Evolutionary conservation across 495 filamentous ascomycete species (phyloP).

Genomic region (Ramalina intermedia): DNA sequence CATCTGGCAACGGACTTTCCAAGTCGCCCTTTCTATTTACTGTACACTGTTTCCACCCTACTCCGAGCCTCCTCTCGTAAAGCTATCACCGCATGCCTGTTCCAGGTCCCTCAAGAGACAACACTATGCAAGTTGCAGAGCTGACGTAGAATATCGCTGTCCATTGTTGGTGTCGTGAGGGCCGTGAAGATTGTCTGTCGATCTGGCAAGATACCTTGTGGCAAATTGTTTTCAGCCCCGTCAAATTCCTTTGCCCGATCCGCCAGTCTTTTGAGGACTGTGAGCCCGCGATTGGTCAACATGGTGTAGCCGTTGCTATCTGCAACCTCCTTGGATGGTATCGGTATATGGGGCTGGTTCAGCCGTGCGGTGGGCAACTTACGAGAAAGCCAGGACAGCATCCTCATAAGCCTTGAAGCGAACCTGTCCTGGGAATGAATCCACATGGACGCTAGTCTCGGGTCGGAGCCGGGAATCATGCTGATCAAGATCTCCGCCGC

Average conservation of each 20-base stretch:
- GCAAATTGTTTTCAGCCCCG: conserved; percentile 33
- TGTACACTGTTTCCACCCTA: conserved; percentile 12
- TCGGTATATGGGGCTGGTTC: conserved; percentile 2
- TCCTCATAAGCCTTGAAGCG: conserved; percentile 52
- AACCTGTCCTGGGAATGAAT: conserved; percentile 76
- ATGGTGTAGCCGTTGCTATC: conserved; percentile 34
- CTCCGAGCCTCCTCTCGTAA: conserved; percentile 4
- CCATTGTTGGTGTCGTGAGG: conserved; percentile 46
- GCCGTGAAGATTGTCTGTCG: conserved; percentile 58
- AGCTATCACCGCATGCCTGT: conserved; percentile 5
- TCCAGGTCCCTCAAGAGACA: conserved; percentile 25
- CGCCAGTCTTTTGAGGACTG: conserved; percentile 50
- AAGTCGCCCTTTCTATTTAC: background rate
- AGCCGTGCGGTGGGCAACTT: background rate
- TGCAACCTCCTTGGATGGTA: conserved; percentile 21
- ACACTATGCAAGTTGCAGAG: conserved; percentile 57
- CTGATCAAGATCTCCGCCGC: conserved; percentile 78
- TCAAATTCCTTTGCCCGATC: conserved; percentile 58
- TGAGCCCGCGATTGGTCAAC: conserved; percentile 56
- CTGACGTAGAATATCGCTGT: conserved; percentile 50
- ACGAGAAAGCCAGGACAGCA: conserved; percentile 1
- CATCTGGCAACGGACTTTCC: background rate
- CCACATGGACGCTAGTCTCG: conserved; percentile 62
- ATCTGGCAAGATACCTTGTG: conserved; percentile 49
- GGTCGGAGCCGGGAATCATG: conserved; percentile 58